phyloP scores from a whole-genome alignment of 306 rosid species.

The Vachellia pachyceras region DNA sequence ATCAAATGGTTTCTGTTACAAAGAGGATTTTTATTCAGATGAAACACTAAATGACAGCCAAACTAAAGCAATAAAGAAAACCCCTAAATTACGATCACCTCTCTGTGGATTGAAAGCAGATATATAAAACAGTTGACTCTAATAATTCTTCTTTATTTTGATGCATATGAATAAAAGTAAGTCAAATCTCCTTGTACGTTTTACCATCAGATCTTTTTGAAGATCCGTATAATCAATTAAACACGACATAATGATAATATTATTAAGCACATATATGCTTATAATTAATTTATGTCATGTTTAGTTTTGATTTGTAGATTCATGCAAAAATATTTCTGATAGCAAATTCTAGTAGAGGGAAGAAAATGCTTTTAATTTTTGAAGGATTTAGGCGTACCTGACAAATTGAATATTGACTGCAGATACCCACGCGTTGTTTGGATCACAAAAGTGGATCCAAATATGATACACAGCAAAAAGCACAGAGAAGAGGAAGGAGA shows the following conservation, averaged over 20 bases:
- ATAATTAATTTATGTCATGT: not conserved
- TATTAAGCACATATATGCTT: too few relatives aligned
- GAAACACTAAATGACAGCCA: not conserved
- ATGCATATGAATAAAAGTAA: not conserved
- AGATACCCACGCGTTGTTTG: too few relatives aligned
- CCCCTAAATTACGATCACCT: not conserved
- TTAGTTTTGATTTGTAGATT: not conserved
- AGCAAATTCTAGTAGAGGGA: not conserved
- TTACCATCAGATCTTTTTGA: not conserved
- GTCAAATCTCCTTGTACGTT: not conserved
- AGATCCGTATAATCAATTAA: not conserved
- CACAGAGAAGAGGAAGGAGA: too few relatives aligned
- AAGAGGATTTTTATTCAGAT: not conserved
- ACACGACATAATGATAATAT: not conserved
- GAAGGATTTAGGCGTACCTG: too few relatives aligned
- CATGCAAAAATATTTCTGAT: not conserved
- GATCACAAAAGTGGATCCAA: too few relatives aligned
- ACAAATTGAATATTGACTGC: too few relatives aligned
- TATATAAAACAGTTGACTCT: not conserved
- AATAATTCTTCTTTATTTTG: not conserved
- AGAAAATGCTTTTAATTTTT: not conserved
- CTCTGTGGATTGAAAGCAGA: not conserved
- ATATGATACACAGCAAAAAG: too few relatives aligned
- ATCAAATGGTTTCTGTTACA: slow-evolving; percentile 2
- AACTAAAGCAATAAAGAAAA: not conserved